phyloP scores from a whole-genome alignment of 306 rosid genomes.

The Lagenaria siceraria region DNA sequence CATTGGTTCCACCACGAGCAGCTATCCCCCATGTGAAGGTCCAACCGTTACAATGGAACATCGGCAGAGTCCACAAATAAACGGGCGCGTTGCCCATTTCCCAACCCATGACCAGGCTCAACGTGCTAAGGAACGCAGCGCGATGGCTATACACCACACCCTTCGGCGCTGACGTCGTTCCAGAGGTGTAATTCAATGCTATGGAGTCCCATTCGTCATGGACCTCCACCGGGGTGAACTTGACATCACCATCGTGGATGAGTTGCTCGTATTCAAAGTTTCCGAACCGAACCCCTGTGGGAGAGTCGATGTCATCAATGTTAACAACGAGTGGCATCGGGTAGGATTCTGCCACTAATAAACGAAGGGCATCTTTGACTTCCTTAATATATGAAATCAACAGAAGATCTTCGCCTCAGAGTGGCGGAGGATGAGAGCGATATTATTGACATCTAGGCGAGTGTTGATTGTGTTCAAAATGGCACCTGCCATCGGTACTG shows the following conservation, averaged over 20 bases:
- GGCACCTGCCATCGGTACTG: conserved; percentile 90
- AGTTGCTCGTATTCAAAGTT: conserved; percentile 68
- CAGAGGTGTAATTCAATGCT: conserved; percentile 78
- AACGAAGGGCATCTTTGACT: conserved; percentile 45
- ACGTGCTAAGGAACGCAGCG: conserved; percentile 71
- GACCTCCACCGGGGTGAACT: conserved; percentile 7
- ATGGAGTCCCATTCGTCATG: conserved; percentile 68
- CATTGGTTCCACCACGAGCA: conserved; percentile 77
- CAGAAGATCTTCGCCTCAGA: conserved; percentile 59
- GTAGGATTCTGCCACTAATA: conserved; percentile 11
- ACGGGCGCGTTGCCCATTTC: conserved; percentile 72
- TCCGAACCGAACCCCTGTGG: conserved; percentile 54
- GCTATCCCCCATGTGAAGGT: conserved; percentile 94
- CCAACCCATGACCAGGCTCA: conserved; percentile 63
- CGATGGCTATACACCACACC: conserved; percentile 89
- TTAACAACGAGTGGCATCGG: conserved; percentile 54
- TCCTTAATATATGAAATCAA: conserved; percentile 47
- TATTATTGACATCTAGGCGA: conserved; percentile 56
- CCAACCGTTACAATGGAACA: conserved; percentile 98
- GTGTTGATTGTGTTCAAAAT: conserved; percentile 68
- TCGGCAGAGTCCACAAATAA: conserved; percentile 75
- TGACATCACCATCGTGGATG: conserved; percentile 29
- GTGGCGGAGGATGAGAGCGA: conserved; percentile 67
- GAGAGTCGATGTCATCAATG: conserved; percentile 66
- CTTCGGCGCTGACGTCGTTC: conserved; percentile 82